Conservation (phyloP, 768 basidiomycete genomes). For the Fomitopsis serialis region DNA sequence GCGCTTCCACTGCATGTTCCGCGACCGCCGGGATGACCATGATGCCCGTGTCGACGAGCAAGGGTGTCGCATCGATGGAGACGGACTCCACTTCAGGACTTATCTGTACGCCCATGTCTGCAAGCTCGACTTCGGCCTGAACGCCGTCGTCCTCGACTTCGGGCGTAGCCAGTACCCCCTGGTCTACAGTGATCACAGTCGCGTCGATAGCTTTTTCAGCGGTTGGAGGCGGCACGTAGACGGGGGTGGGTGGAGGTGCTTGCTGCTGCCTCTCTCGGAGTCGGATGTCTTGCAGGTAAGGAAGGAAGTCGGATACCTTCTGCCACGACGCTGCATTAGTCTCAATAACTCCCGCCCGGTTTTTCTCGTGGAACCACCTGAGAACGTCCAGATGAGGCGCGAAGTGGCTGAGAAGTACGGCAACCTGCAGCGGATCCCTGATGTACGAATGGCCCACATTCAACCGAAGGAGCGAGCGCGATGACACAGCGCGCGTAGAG, state of each 20-base stretch:
- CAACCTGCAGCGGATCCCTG: conserved; percentile 59
- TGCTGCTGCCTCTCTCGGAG: conserved; percentile 48
- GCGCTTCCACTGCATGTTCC: conserved; percentile 28
- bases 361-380: conserved; percentile 78
- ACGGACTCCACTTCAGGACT: conserved; percentile 33
- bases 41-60: conserved; percentile 37
- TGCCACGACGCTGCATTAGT: conserved; percentile 67
- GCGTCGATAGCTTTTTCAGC: conserved; percentile 49
- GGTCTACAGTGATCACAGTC: conserved; percentile 35
- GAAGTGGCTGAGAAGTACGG: conserved; percentile 73
- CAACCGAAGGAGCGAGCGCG: conserved; percentile 61
- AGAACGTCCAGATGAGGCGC: conserved; percentile 65
- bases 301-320: conserved; percentile 59
- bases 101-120: conserved; percentile 35
- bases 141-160: conserved; percentile 28
- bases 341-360: conserved; percentile 64
- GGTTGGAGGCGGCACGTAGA: conserved; percentile 22
- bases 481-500: conserved; percentile 43
- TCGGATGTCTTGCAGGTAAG: conserved; percentile 67
- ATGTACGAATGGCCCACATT: conserved; percentile 76
- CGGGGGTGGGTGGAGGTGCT: conserved; percentile 19
- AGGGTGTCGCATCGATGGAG: conserved; percentile 50
- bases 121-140: conserved; percentile 33
- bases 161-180: conserved; percentile 37
- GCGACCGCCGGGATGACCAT: conserved; percentile 34